Base-by-base conservation (phyloP, 805 yeast genomes). In the Metschnikowia gelsemii region DNA sequence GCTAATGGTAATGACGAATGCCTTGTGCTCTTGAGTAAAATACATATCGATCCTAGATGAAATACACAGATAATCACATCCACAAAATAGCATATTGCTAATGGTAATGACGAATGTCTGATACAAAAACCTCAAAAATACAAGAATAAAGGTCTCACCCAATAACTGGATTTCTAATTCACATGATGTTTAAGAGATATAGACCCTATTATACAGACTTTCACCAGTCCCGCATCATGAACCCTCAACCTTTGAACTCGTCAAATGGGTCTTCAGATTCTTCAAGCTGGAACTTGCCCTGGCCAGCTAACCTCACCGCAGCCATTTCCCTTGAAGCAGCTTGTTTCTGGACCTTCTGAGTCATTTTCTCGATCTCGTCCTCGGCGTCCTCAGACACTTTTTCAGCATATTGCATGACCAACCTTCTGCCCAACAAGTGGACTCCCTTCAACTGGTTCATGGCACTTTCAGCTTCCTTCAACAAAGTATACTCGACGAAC, bases 361-460 rank as follows among this genome's bases (percentile, higher is more conserved):
- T 90, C 96, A 93, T 86, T 61, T 82, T 80, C 27, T 82, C 89
- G 51, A 91, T 89, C 63, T 90, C 96, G 38, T 79, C 91, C 63
- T 93, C 97, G 11, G 87, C 96, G 61, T 87, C 79, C 30, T 73
- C 83, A 23, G 90, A 78, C 39, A 84, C 96, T 46, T 76, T 79
- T 57, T 87, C 84, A 12, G 98, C 99, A 57, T 77, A 90, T 60
- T 91, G 95, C 82, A 93, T 81, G 9, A 91, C 96, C 51, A 93
- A 72, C 51, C 96, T 78, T 69, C 99, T 84, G 24, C 99, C 99
- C 38, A 93, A 75, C 67, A 93, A 83, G 75, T 93, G 99, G 2
- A 95, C 96, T 46, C 99, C 99, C 60, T 83, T 85, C 50, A 93
- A 76, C 60, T 90, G 91, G 54, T 84, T 82, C 91, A 93, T 85